Conservation (phyloP, 2,329 filamentous ascomycete genomes). For the Microdochium paspali region DNA sequence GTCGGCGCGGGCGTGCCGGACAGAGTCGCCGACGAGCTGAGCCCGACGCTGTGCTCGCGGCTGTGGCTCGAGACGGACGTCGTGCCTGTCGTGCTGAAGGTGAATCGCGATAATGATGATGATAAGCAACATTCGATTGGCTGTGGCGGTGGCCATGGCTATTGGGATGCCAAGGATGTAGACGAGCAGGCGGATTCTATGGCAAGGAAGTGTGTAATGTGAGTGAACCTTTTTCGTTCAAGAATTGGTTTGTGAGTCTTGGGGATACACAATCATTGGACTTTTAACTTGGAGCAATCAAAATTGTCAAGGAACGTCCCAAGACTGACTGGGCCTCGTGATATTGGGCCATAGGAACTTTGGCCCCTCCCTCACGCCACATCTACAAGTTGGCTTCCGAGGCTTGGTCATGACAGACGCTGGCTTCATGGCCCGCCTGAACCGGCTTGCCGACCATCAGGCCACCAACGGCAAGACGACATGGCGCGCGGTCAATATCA, state of each 20-base stretch:
- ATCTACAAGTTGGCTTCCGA: constrained; percentile 57
- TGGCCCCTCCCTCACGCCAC: constrained; percentile 60
- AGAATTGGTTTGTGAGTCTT: no score
- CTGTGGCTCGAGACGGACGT: constrained; percentile 73
- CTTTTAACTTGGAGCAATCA: neutral
- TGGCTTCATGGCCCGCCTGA: constrained; percentile 52
- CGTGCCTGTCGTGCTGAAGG: constrained; percentile 57
- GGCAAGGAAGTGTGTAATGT: constrained; percentile 70
- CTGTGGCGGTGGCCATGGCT: no score
- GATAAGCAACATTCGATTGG: no score
- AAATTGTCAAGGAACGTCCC: no score
- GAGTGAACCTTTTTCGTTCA: constrained; percentile 18
- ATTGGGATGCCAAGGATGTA: constrained; percentile 49
- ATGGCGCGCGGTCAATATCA: constrained; percentile 57
- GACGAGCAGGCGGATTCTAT: constrained; percentile 79
- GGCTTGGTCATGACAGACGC: constrained; percentile 65
- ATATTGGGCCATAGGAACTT: no score
- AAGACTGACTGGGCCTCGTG: no score
- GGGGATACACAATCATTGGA: no score
- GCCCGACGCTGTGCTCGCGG: constrained; percentile 56
- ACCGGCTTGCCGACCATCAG: constrained; percentile 45
- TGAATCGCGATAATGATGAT: constrained; percentile 29
- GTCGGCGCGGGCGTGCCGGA: constrained; percentile 61
- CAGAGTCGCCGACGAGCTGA: constrained; percentile 44
- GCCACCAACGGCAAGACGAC: constrained; percentile 51